phyloP scores from a whole-genome alignment of 2,329 filamentous ascomycete species.

The Dothidotthia symphoricarpi region DNA sequence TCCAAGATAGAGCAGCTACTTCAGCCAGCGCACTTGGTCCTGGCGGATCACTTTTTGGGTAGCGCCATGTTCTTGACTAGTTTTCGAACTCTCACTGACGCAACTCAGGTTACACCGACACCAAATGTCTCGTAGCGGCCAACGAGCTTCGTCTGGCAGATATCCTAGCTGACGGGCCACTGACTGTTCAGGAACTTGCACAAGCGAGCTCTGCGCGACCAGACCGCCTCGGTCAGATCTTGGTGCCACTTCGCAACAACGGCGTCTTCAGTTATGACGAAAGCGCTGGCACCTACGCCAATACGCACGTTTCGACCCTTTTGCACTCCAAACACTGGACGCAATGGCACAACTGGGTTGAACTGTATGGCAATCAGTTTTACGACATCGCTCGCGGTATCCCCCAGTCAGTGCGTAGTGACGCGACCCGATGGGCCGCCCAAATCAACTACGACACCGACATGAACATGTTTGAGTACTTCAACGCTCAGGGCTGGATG shows the following conservation, averaged over 20 bases:
- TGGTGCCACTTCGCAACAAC: conserved; percentile 33
- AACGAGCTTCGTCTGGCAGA: conserved; percentile 36
- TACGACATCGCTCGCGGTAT: conserved; percentile 48
- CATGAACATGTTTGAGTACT: conserved; percentile 44
- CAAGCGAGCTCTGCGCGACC: conserved; percentile 11
- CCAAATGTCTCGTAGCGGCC: conserved; percentile 33
- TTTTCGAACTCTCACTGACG: neutral
- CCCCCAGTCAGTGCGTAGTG: conserved; percentile 27
- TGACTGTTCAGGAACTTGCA: conserved; percentile 18
- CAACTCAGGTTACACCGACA: conserved; percentile 20
- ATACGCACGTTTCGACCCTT: conserved; percentile 40
- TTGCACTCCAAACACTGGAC: conserved; percentile 45
- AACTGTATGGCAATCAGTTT: conserved; percentile 47
- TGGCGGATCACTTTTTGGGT: conserved; percentile 23
- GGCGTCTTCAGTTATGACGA: conserved; percentile 39
- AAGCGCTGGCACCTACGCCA: conserved; percentile 28
- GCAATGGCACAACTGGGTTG: conserved; percentile 48
- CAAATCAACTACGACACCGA: conserved; percentile 47
- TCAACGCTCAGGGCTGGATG: conserved; percentile 36
- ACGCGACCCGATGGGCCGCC: conserved; percentile 30
- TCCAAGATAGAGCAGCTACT: conserved; percentile 13
- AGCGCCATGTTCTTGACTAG: neutral
- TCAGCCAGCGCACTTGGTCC: conserved; percentile 15
- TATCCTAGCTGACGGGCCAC: conserved; percentile 20
- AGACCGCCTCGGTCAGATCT: conserved; percentile 38